Conservation (phyloP, 2,329 filamentous ascomycete species). For the Dactylellina sp. region DNA sequence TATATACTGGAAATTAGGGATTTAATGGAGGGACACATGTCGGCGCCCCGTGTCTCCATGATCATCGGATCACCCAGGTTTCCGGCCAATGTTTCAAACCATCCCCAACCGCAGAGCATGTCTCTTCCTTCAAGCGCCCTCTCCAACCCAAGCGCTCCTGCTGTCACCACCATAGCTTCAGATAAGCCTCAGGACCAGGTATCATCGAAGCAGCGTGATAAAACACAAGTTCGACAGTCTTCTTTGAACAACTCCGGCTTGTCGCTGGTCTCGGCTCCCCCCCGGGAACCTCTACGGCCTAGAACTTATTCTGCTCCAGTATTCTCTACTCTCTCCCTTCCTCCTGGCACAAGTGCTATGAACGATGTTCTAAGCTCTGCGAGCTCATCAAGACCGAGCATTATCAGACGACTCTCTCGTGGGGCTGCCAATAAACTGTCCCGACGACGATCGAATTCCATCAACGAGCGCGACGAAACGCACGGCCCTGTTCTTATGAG, state of each 20-base stretch:
- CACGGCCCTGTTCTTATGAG: slow-evolving; percentile 89
- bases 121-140: slow-evolving; percentile 15
- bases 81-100: slow-evolving; percentile 25
- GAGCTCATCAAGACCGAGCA: slow-evolving; percentile 71
- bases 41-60: slow-evolving; percentile 43
- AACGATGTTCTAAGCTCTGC: slow-evolving; percentile 71
- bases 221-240: slow-evolving; percentile 12
- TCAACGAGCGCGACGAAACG: slow-evolving; percentile 84
- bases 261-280: slow-evolving; percentile 17
- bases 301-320: slow-evolving; percentile 48
- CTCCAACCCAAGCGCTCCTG: not conserved
- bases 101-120: slow-evolving; percentile 28
- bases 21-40: slow-evolving; percentile 31
- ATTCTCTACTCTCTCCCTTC: slow-evolving; percentile 46
- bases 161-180: not conserved
- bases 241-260: slow-evolving; percentile 10
- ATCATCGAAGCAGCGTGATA: slow-evolving; percentile 33
- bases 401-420: slow-evolving; percentile 88
- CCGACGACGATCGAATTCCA: slow-evolving; percentile 80
- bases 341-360: slow-evolving; percentile 68
- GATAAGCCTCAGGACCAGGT: slow-evolving; percentile 21
- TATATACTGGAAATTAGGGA: not conserved
- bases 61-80: slow-evolving; percentile 54
- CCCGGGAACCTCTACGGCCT: slow-evolving; percentile 41
- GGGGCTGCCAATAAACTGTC: slow-evolving; percentile 77